Evolutionary conservation across 2,329 filamentous ascomycete species (phyloP), one percentile per base, ranked within the genome.

Genomic region (Exophiala xenobiotica): DNA sequence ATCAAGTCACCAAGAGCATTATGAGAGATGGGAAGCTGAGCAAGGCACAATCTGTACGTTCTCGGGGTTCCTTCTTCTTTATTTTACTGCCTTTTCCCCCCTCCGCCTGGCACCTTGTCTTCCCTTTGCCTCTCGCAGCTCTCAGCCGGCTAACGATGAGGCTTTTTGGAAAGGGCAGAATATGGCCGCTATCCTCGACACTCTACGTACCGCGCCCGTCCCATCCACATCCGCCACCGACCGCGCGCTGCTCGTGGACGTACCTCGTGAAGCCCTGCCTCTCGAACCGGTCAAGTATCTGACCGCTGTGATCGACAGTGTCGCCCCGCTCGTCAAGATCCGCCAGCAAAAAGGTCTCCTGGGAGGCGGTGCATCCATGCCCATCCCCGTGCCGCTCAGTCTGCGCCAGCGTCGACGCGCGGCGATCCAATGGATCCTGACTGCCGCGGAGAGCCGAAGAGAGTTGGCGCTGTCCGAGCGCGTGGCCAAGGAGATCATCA

Each of bases 21-120:
- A 99, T 97, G 92, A 78, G 78, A 63, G 82, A 97, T 70, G 93
- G 93, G 62, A 95, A 96, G 76, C 82, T 95, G 68, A 87, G 86
- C 65, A 80, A 82, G 68, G 93, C 93, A n/a, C 90, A 99, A 70
- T 83, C 85, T 75, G 90, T 95, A 78, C 43, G 45, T 45, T 50
- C 23, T 19, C 11, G 8, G 11, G 22, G 14, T 6, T 39, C 5
- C 14, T 26, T 33, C 53, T 38, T 49, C 18, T 35, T 31, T 31
- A 9, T 31, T 31, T 31, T 9, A 11, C 4, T 31, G n/a, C n/a
- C n/a, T n/a, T n/a, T n/a, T n/a, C n/a, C n/a, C n/a, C n/a, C n/a
- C n/a, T n/a, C n/a, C 27, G 26, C 14, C 14, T 31, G 27, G 8
- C 4, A 6, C 29, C 16, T 33, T 33, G 29, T 6, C 11, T 33